Evolutionary conservation across 2,329 filamentous ascomycete species (phyloP), one percentile per base, ranked within the genome.

Genomic region (Penicillium sp.): DNA sequence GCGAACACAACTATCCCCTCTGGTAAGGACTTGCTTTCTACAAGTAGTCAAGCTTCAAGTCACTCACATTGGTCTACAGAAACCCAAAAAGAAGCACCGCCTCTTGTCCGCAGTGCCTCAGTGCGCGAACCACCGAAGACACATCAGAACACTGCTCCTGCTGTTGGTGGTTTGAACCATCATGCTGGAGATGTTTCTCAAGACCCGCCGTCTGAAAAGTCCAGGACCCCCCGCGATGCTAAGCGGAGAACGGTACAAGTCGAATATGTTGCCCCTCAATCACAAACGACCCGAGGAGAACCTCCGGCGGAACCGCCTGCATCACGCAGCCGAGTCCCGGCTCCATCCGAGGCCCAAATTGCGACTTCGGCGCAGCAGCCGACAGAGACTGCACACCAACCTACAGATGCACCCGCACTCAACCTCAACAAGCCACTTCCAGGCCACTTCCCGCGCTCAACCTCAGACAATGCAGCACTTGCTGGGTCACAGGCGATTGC

Each of bases 161-260:
- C 76, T 37, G 74, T 79, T 61, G 82, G 79, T 48, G 90, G 89
- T 19, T 78, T 93, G 56, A 81, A 80, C 42, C 86, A 87, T 71
- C 90, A 91, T 61, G 87, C 89, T 66, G 88, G 87, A 56, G 89
- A 88, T 64, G 82, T 91, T 63, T 89, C 91, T 51, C 79, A 82
- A 35, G 85, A 88, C 37, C 78, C 84, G 7, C 84, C 88, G 58
- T 77, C 79, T 41, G 78, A 84, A 30, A 86, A 86, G 67, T 82
- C 84, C 40, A 89, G 89, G 71, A 77, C 81, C 8, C 75, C 79
- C 31, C 88, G 91, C 63, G 92, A 97, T 70, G 88, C 88, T 67
- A 97, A 97, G 76, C 87, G 94, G 55, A 86, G 92, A 65, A 99
- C 94, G 0, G 91, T 99, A 0, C 94, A 99, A 76, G 90, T 99